Percentiles rank a stretch among this genome's conserved stretches.
These are phyloP conservation scores for grape (Vitis vinifera) DNA, from an alignment of 164 flowering plant species.

Conservation along the genomic window DNA sequence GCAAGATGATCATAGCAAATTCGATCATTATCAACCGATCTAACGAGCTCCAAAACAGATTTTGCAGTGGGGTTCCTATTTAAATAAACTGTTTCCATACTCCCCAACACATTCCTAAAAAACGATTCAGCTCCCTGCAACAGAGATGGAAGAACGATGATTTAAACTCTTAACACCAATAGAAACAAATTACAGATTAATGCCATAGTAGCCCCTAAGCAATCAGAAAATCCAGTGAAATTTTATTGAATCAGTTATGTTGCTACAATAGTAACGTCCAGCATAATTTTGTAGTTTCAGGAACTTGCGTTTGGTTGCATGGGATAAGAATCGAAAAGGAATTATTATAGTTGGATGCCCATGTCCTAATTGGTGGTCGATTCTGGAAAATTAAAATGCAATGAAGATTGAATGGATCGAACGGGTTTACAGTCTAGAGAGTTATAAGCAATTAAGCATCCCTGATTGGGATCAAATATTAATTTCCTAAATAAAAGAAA, in stretches of 20 bases:
- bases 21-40: slow-evolving; percentile 42
- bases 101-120: slow-evolving; percentile 59
- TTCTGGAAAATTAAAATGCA: too few relatives aligned
- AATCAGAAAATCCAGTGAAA: not conserved
- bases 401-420: too few relatives aligned
- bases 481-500: too few relatives aligned
- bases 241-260: too few relatives aligned
- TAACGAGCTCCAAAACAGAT: slow-evolving; percentile 75
- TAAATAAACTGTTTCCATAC: slow-evolving; percentile 78
- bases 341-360: too few relatives aligned
- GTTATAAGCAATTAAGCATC: too few relatives aligned
- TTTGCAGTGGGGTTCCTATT: slow-evolving; percentile 85
- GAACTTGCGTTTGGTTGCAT: too few relatives aligned
- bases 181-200: slow-evolving; percentile 11
- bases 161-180: slow-evolving; percentile 2
- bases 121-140: slow-evolving; percentile 72
- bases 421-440: too few relatives aligned
- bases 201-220: not conserved
- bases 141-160: not conserved
- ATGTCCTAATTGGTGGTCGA: too few relatives aligned
- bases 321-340: too few relatives aligned
- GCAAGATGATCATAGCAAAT: slow-evolving; percentile 91
- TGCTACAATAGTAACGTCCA: too few relatives aligned
- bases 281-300: too few relatives aligned
- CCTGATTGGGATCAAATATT: not conserved